Evolutionary conservation across 225 moss, liverwort and hornwort species (phyloP).

Genomic region (Neckera pumila): DNA sequence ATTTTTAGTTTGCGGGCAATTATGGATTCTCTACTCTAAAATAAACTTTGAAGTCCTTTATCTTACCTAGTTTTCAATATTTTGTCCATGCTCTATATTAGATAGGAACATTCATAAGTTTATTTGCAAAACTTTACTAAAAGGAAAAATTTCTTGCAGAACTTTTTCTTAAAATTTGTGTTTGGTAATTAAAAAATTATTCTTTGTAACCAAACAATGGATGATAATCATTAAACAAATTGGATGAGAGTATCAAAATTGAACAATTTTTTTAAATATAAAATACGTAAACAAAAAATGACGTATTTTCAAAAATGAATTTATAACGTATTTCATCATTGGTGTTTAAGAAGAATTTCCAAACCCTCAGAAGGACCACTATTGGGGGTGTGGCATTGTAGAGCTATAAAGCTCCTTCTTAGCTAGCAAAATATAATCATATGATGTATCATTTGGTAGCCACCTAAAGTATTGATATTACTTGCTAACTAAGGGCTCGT

Average conservation of each 20-base stretch:
- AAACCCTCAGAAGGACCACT: neutral
- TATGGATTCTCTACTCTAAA: too few relatives aligned
- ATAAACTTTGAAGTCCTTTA: too few relatives aligned
- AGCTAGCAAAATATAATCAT: neutral
- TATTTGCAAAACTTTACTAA: neutral
- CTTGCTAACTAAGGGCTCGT: neutral
- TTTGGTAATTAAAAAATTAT: neutral
- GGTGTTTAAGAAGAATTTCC: neutral
- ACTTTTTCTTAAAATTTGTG: neutral
- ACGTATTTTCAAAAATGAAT: accelerated
- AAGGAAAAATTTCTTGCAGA: accelerated
- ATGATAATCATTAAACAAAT: neutral
- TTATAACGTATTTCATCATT: neutral
- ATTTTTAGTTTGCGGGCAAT: too few relatives aligned
- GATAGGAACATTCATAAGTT: neutral
- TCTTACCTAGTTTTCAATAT: too few relatives aligned
- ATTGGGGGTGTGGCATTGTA: too few relatives aligned
- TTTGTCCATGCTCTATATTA: neutral
- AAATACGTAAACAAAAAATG: neutral
- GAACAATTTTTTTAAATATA: neutral
- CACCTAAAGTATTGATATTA: neutral
- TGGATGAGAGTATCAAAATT: neutral
- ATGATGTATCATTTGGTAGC: neutral
- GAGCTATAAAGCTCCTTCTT: too few relatives aligned
- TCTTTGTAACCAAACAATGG: neutral